A percentile compares a stretch with the other conserved stretches of the same genome.
These are phyloP conservation scores for Monilinia laxa DNA, from an alignment of 2,329 filamentous ascomycete species.

Conservation along the genomic window DNA sequence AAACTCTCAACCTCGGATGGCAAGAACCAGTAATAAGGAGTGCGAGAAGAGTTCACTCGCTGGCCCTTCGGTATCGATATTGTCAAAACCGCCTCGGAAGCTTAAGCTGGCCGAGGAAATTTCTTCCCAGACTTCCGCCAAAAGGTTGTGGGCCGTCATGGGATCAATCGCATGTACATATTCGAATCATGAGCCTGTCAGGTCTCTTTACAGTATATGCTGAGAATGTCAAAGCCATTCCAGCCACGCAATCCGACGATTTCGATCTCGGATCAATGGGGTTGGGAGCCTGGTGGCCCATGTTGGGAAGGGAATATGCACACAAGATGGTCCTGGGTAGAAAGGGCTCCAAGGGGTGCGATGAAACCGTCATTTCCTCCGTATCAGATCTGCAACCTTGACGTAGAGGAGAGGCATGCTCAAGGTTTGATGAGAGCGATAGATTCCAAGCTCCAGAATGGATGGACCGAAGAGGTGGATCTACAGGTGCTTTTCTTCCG, in stretches of 20 bases:
- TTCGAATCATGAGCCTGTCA: background rate
- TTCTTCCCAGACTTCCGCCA: background rate
- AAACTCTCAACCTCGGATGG: background rate
- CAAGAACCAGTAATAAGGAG: background rate
- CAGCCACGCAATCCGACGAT: constrained; percentile 53
- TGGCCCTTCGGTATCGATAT: constrained; percentile 5
- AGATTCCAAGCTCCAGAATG: constrained; percentile 11
- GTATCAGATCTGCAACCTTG: constrained; percentile 60
- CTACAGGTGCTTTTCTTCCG: constrained; percentile 59
- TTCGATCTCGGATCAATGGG: constrained; percentile 41
- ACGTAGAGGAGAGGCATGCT: constrained; percentile 55
- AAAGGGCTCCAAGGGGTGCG: constrained; percentile 40
- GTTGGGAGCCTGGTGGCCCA: constrained; percentile 6
- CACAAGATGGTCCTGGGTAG: constrained; percentile 24
- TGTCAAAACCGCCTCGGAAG: background rate
- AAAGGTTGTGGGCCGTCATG: background rate
- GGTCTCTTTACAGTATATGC: constrained; percentile 41
- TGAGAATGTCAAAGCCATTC: constrained; percentile 55
- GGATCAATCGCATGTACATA: background rate
- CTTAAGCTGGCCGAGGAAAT: background rate
- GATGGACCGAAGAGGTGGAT: constrained; percentile 47
- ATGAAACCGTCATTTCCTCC: constrained; percentile 53
- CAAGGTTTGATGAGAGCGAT: constrained; percentile 46
- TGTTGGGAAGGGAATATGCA: constrained; percentile 26
- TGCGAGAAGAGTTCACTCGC: background rate